Evolutionary conservation across 148 eudicot species (phyloP).

Genomic region (Vaccinium corymbosum): DNA sequence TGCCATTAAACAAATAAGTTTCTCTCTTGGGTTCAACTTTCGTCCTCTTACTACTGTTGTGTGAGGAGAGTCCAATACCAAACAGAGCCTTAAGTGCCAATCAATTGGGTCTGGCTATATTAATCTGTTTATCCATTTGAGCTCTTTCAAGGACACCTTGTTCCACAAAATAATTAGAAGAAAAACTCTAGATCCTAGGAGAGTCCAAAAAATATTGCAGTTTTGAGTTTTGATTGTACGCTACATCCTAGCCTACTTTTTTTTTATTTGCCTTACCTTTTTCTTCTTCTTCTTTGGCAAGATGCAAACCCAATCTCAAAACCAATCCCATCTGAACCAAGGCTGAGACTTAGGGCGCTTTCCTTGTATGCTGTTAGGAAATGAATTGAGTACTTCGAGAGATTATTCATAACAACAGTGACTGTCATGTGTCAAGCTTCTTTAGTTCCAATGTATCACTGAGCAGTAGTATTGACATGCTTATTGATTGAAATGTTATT

Average conservation of each 20-base stretch:
- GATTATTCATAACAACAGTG: background rate
- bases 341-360: background rate
- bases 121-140: background rate
- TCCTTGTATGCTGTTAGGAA: background rate
- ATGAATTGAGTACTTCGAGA: background rate
- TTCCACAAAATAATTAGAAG: background rate
- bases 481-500: background rate
- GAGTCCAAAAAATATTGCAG: background rate
- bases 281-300: background rate
- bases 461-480: background rate
- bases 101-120: background rate
- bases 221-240: background rate
- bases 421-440: background rate
- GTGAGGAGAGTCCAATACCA: background rate
- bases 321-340: slow-evolving; percentile 2
- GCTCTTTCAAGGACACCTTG: background rate
- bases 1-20: background rate
- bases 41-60: background rate
- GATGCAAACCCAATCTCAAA: background rate
- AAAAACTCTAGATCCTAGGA: background rate
- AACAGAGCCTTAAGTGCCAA: background rate
- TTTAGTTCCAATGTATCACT: background rate
- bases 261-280: background rate
- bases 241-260: background rate
- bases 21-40: background rate